These are phyloP conservation scores for Macrocybe gigantea DNA, from an alignment of 768 basidiomycete species.

Conservation along the genomic window DNA sequence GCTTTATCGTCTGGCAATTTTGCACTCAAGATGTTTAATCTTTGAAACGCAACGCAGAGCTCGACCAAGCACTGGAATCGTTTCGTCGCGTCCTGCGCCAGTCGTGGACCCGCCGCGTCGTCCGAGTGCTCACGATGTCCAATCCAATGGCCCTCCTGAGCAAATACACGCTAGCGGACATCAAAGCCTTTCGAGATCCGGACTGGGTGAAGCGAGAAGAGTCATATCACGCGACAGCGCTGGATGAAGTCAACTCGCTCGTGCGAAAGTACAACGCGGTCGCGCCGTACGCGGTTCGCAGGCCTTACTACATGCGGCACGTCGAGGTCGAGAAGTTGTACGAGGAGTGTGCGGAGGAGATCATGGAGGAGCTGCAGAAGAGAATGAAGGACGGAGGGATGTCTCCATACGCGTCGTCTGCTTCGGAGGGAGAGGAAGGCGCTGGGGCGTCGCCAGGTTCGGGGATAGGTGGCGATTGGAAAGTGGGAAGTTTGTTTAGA, in stretches of 20 bases:
- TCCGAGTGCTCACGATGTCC: constrained; percentile 51
- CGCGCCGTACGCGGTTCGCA: constrained; percentile 74
- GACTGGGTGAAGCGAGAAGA: constrained; percentile 69
- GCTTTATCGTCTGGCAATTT: constrained; percentile 10
- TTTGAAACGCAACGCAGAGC: constrained; percentile 33
- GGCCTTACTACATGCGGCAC: constrained; percentile 50
- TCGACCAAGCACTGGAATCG: constrained; percentile 53
- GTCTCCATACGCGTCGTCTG: too few species aligned
- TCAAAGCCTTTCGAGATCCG: constrained; percentile 47
- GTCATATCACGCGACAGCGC: constrained; percentile 60
- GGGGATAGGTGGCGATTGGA: too few species aligned
- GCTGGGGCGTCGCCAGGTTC: too few species aligned
- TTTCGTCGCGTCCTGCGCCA: constrained; percentile 63
- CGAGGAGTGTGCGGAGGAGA: constrained; percentile 44
- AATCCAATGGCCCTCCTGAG: constrained; percentile 33
- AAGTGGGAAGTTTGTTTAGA: too few species aligned
- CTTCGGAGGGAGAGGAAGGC: too few species aligned
- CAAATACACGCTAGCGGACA: constrained; percentile 26
- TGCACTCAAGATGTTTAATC: not conserved
- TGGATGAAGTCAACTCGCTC: constrained; percentile 67
- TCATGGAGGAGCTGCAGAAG: constrained; percentile 34
- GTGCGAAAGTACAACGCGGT: constrained; percentile 77
- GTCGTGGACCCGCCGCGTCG: constrained; percentile 71
- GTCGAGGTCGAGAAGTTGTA: constrained; percentile 55
- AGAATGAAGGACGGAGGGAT: constrained; percentile 1